Evolutionary conservation across 495 filamentous ascomycete genomes (phyloP).

Genomic region (Xylaria nigripes): DNA sequence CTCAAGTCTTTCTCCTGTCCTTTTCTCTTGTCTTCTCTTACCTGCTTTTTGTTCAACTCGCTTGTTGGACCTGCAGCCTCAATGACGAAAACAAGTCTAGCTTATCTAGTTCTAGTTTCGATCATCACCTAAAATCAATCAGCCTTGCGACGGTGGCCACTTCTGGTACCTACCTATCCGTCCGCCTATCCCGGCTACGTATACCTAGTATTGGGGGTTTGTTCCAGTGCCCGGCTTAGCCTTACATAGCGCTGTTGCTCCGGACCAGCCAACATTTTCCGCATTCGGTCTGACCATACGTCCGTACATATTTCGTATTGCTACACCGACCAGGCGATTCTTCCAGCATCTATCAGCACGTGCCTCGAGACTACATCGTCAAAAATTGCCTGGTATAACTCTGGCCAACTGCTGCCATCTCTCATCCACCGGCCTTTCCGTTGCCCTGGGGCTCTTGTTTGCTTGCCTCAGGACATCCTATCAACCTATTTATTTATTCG

Average conservation of each 20-base stretch:
- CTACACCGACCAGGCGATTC: slow-evolving; percentile 2
- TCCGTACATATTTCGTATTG: too few relatives aligned
- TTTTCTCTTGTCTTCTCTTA: slow-evolving; percentile 1
- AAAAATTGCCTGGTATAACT: not conserved
- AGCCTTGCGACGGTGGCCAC: slow-evolving; percentile 10
- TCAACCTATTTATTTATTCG: not conserved
- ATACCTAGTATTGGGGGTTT: slow-evolving; percentile 16
- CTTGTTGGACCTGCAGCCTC: slow-evolving; percentile 16
- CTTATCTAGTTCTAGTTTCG: slow-evolving; percentile 46
- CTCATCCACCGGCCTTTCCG: not conserved
- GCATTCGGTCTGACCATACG: slow-evolving; percentile 3
- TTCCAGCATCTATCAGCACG: not conserved
- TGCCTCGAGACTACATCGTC: not conserved
- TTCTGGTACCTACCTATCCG: slow-evolving; percentile 16
- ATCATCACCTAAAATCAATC: slow-evolving; percentile 36
- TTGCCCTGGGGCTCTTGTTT: not conserved
- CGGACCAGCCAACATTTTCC: slow-evolving; percentile 7
- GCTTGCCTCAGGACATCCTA: slow-evolving; percentile 1
- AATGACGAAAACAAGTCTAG: slow-evolving; percentile 47
- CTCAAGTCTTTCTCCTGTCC: not conserved
- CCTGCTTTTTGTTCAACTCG: slow-evolving; percentile 13
- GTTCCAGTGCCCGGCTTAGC: slow-evolving; percentile 12
- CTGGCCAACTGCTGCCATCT: not conserved
- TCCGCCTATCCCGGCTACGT: slow-evolving; percentile 10
- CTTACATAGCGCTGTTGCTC: slow-evolving; percentile 6